Evolutionary conservation across 495 filamentous ascomycete genomes (phyloP), one percentile per base, ranked within the genome.

Genomic region (Neurospora hispaniola): DNA sequence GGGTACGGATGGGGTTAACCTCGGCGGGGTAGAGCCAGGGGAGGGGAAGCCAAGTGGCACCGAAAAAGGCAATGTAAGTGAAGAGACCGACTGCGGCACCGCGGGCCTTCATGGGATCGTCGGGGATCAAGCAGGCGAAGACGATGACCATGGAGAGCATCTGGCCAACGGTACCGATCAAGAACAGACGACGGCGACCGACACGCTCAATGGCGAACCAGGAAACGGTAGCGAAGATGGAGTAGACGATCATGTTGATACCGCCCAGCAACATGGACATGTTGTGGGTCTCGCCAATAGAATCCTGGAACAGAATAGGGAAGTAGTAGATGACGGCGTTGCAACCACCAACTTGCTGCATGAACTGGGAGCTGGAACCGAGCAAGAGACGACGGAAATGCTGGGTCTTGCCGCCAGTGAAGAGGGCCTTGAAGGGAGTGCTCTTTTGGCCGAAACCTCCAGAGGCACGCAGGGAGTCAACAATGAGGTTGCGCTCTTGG

Each of bases 261-360:
- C 92, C 93, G 43, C 92, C 92, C 7, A 95, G 82, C 16, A 95
- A 83, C 12, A 94, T 79, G 16, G 89, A 85, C 75, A 94, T 85
- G 71, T 87, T 86, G 74, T 90, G 86, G 1, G 77, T 79, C 74
- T 87, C 82, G 23, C 81, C 74, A 74, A 94, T 88, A 23, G 88
- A 89, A 12, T 85, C 79, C 81, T 93, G 79, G 81, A 94, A 93
- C 1, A 96, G 86, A 48, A 94, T 86, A 0, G 92, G 91, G 74
- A 92, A 91, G 81, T 91, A 94, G 85, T 96, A 96, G 78, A 94
- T 94, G 75, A 93, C 90, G 14, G 91, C 92, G 73, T 94, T 94
- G 81, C 91, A 93, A 12, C 89, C 89, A 71, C 88, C 75, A 72
- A 94, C 84, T 76, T 96, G 93, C 82, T 95, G 92, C 86, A 94